A percentile compares a stretch with the other conserved stretches of the same genome.
Conservation (phyloP, 1,284 basidiomycete genomes). For the Ganoderma sp. region DNA sequence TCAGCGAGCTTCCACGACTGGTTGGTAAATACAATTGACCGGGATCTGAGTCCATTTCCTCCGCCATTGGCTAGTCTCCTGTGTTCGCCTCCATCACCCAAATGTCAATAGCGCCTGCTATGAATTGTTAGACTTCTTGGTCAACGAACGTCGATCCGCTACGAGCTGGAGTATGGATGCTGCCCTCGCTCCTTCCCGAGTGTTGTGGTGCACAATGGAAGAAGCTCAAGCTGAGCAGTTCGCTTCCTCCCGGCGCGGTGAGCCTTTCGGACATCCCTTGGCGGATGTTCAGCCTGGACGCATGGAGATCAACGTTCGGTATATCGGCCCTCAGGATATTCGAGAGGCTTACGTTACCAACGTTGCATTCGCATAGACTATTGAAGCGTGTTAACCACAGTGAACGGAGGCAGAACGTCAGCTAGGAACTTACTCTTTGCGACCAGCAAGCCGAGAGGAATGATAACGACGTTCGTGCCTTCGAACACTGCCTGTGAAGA, state of each 20-base stretch:
- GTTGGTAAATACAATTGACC: too few species aligned
- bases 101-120: neutral
- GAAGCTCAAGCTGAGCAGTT: neutral
- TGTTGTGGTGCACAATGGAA: neutral
- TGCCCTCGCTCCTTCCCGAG: neutral
- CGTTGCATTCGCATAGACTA: slow-evolving; percentile 7
- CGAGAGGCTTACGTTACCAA: neutral
- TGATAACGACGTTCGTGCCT: slow-evolving; percentile 1
- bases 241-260: neutral
- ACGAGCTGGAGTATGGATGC: neutral
- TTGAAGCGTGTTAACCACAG: neutral
- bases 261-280: neutral
- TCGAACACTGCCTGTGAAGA: neutral
- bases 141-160: neutral
- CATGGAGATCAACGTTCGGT: neutral
- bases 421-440: neutral
- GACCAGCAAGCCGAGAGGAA: neutral
- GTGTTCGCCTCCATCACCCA: neutral
- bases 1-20: too few species aligned
- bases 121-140: neutral
- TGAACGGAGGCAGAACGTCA: neutral
- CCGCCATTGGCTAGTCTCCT: too few species aligned
- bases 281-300: neutral
- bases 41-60: too few species aligned
- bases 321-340: neutral